Evolutionary conservation across 306 rosid genomes (phyloP), one percentile per base, ranked within the genome.

Genomic region (Lagenaria siceraria): DNA sequence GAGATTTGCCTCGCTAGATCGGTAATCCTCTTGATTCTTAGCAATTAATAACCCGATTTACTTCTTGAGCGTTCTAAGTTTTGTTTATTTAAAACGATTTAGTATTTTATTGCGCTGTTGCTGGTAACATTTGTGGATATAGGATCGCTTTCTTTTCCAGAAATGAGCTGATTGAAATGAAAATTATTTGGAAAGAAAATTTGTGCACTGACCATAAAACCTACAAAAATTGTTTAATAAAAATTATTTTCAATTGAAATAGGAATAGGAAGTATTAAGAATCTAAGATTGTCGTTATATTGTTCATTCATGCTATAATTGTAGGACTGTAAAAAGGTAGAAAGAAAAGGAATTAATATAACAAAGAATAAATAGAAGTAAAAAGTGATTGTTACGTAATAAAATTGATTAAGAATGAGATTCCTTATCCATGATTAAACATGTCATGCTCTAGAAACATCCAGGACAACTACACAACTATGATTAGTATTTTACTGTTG

Each of bases 1-100:
- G 79, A 78, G 79, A 35, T 83, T 35, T 89, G 90, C 62, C 49
- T 77, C 49, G 59, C 48, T 21, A 89, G 81, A 87, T 82, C 61
- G 80, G 92, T 89, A 84, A 15, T 38, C 54, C 19, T 64, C 24
- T 18, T 8, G 29, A 12, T 19, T 78, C 40, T 55, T 43, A 22
- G 27, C 72, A 1, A 25, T 58, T 72, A 13, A 0, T 58, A 8
- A 10, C 22, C 35, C 27, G 40, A 71, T 12, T 69, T 27, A 40
- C 53, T 68, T 68, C 8, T 36, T 19, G 51, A 65, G 51, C 25
- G 38, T 27, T 59, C 35, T 59, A 14, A 25, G 65, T 24, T 24
- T 10, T 25, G 65, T 25, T 60, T 13, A 27, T 24, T 60, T 25
- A 25, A 58, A 15, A 36, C 2, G 17, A 69, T 10, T 66, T 18